These are phyloP conservation scores for Barnettozyma botsteinii DNA, from an alignment of 805 yeast genomes.

Conservation along the genomic window DNA sequence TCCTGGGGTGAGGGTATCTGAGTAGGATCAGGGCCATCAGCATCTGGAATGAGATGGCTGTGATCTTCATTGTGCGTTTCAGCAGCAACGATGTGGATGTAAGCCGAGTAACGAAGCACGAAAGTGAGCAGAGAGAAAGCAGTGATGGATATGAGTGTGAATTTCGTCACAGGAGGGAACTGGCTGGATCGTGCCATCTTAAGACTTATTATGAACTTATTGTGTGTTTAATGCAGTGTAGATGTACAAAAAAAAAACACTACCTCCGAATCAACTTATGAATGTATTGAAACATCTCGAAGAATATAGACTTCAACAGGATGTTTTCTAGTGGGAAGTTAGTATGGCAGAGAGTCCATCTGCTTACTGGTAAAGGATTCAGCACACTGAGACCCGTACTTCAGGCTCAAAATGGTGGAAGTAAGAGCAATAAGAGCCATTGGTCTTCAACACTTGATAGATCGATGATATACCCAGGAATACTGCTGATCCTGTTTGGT, in stretches of 20 bases:
- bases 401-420: not conserved
- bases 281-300: too few relatives aligned
- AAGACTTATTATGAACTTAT: not conserved
- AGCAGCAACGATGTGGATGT: slow-evolving; percentile 23
- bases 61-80: slow-evolving; percentile 20
- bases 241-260: not conserved
- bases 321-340: too few relatives aligned
- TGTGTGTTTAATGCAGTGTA: too few relatives aligned
- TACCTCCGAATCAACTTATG: too few relatives aligned
- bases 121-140: slow-evolving; percentile 25
- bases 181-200: slow-evolving; percentile 14
- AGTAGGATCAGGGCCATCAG: not conserved
- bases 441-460: slow-evolving; percentile 26
- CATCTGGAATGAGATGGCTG: slow-evolving; percentile 16
- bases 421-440: not conserved
- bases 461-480: slow-evolving; percentile 33
- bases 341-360: too few relatives aligned
- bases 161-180: slow-evolving; percentile 31
- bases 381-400: not conserved
- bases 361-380: not conserved
- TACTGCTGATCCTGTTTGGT: slow-evolving; percentile 39
- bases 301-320: too few relatives aligned
- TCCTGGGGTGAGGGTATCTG: slow-evolving; percentile 38
- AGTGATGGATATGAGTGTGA: slow-evolving; percentile 19
- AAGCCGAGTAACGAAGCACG: slow-evolving; percentile 28